Conservation (phyloP, 768 basidiomycete genomes). For the Pisolithus tinctorius region DNA sequence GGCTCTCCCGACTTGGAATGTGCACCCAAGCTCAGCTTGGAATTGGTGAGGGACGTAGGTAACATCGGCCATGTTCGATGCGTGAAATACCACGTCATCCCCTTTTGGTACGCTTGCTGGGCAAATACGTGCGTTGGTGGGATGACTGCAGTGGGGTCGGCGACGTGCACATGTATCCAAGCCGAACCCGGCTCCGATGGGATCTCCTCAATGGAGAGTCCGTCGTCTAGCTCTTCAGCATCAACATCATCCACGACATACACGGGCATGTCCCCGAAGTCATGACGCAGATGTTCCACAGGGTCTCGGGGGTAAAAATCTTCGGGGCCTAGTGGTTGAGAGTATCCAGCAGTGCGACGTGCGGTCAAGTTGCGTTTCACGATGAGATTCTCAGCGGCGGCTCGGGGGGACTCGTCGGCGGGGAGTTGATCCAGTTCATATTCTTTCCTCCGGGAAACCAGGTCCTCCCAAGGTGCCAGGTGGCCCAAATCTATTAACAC, state of each 20-base stretch:
- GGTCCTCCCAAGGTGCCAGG: constrained; percentile 76
- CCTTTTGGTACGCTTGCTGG: constrained; percentile 45
- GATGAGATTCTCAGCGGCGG: constrained; percentile 26
- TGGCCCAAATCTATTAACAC: constrained; percentile 68
- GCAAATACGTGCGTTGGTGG: constrained; percentile 63
- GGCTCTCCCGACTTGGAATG: constrained; percentile 22
- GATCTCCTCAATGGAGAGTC: constrained; percentile 74
- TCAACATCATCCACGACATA: constrained; percentile 79
- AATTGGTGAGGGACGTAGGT: constrained; percentile 49
- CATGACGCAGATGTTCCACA: constrained; percentile 68
- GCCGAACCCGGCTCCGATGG: constrained; percentile 46
- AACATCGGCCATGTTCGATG: constrained; percentile 68
- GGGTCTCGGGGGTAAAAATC: constrained; percentile 62
- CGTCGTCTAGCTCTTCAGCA: constrained; percentile 92
- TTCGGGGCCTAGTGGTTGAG: constrained; percentile 44
- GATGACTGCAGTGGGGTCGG: constrained; percentile 81
- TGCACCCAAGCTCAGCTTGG: constrained; percentile 43
- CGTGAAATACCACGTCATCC: constrained; percentile 55
- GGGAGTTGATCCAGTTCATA: constrained; percentile 21
- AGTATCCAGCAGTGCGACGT: neutral
- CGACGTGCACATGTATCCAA: constrained; percentile 91
- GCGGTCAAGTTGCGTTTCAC: constrained; percentile 14
- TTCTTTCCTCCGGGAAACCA: constrained; percentile 34
- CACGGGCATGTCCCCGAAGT: constrained; percentile 75
- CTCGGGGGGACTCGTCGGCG: constrained; percentile 24